Conservation (phyloP, 345 rosid genomes). For the Schrenkiella parvula region DNA sequence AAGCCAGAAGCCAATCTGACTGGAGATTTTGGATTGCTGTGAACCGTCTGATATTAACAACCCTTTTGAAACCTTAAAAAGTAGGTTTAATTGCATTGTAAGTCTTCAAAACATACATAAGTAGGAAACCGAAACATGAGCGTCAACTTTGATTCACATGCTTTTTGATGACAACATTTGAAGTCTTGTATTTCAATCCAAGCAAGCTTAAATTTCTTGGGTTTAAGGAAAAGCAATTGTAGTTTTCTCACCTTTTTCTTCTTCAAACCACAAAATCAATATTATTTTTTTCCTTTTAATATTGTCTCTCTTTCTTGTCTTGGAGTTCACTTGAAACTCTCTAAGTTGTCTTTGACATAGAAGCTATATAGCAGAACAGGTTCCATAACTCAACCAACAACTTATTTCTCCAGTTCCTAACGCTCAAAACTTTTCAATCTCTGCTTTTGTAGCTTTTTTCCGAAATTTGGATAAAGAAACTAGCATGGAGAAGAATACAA, state of each 20-base stretch:
- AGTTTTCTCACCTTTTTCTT: constrained; percentile 1
- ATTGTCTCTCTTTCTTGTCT: constrained; percentile 19
- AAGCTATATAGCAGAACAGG: constrained; percentile 9
- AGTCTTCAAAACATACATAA: not conserved
- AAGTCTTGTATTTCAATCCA: constrained; percentile 33
- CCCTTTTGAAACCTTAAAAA: not conserved
- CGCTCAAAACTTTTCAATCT: not conserved
- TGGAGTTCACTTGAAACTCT: constrained; percentile 17
- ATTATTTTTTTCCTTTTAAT: not conserved
- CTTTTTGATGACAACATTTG: constrained; percentile 14
- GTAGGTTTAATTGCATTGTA: constrained; percentile 22
- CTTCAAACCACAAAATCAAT: constrained; percentile 10
- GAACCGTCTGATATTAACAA: not conserved
- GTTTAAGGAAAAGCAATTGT: constrained; percentile 30
- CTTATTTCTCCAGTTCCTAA: not conserved
- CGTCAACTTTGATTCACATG: constrained; percentile 2
- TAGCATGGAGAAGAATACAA: constrained; percentile 16
- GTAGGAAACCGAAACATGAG: constrained; percentile 26
- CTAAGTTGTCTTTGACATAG: not conserved
- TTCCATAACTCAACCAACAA: constrained; percentile 1
- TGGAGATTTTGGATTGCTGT: not conserved
- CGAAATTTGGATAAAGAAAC: not conserved
- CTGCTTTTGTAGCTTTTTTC: not conserved
- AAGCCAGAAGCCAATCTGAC: not conserved
- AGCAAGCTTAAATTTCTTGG: constrained; percentile 27